Conservation (phyloP, 441 rosid species). For the Pelargonium cotyledonis region DNA sequence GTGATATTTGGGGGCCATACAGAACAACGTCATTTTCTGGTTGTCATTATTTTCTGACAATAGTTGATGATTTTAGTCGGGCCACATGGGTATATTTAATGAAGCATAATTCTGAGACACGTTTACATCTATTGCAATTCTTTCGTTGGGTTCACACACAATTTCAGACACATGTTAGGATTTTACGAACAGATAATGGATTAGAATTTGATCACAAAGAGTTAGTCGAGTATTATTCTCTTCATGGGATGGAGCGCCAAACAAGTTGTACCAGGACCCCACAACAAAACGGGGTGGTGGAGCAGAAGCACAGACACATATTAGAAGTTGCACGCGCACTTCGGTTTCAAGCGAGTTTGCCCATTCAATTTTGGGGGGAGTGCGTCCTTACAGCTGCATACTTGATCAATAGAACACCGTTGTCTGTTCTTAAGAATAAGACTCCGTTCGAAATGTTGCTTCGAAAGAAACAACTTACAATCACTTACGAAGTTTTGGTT, state of each 20-base stretch:
- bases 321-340: not conserved
- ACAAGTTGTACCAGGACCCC: constrained; percentile 2
- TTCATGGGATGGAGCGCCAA: not conserved
- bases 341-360: too few species aligned
- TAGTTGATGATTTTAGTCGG: constrained; percentile 7
- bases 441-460: too few species aligned
- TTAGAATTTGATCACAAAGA: not conserved
- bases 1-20: constrained; percentile 9
- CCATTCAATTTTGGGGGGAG: too few species aligned
- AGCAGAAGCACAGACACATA: constrained; percentile 5
- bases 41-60: constrained; percentile 1
- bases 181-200: not conserved
- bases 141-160: not conserved
- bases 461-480: not conserved
- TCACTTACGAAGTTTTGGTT: not conserved
- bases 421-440: too few species aligned
- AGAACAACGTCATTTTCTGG: not conserved
- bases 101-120: not conserved
- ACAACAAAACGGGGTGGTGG: constrained; percentile 6
- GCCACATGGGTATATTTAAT: not conserved
- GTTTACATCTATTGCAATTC: not conserved
- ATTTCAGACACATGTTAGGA: not conserved
- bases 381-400: too few species aligned
- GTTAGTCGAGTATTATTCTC: not conserved
- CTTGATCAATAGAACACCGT: too few species aligned